These are phyloP conservation scores for Xylariaceae sp. DNA, from an alignment of 2,329 filamentous ascomycete species.

Conservation along the genomic window DNA sequence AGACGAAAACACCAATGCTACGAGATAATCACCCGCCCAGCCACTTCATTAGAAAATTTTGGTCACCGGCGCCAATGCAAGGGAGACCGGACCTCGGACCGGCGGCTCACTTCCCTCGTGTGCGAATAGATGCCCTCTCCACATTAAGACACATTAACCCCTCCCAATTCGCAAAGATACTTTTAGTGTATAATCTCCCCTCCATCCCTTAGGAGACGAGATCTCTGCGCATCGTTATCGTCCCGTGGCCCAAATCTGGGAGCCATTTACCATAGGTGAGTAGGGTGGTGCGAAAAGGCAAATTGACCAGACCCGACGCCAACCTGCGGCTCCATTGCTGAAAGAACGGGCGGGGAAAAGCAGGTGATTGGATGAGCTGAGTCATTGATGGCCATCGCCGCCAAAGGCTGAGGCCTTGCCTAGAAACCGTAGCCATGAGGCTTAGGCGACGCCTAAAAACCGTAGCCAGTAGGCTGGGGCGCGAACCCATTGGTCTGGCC, in stretches of 20 bases:
- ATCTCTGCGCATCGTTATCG: slow-evolving; percentile 1
- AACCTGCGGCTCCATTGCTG: too few relatives aligned
- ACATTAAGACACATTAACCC: slow-evolving; percentile 21
- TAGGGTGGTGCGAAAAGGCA: too few relatives aligned
- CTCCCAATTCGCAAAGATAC: slow-evolving; percentile 22
- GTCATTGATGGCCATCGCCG: slow-evolving; percentile 15
- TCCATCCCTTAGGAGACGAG: slow-evolving; percentile 6
- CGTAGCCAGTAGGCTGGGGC: slow-evolving; percentile 79
- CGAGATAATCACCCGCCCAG: too few relatives aligned
- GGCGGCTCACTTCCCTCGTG: slow-evolving; percentile 9
- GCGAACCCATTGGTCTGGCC: slow-evolving; percentile 82
- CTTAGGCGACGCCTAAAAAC: slow-evolving; percentile 40
- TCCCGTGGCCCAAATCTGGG: too few relatives aligned
- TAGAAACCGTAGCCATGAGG: too few relatives aligned
- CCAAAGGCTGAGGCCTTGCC: too few relatives aligned
- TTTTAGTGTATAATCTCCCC: slow-evolving; percentile 16
- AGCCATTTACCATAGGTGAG: too few relatives aligned
- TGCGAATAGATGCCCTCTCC: slow-evolving; percentile 12
- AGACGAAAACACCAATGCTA: too few relatives aligned
- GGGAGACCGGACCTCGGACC: slow-evolving; percentile 3
- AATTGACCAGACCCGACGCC: too few relatives aligned
- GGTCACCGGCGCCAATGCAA: too few relatives aligned
- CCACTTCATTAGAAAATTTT: too few relatives aligned
- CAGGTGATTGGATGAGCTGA: slow-evolving; percentile 2
- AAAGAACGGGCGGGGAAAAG: too few relatives aligned